Conservation (phyloP, 73 alveolate species). For the Tetrahymena borealis region DNA sequence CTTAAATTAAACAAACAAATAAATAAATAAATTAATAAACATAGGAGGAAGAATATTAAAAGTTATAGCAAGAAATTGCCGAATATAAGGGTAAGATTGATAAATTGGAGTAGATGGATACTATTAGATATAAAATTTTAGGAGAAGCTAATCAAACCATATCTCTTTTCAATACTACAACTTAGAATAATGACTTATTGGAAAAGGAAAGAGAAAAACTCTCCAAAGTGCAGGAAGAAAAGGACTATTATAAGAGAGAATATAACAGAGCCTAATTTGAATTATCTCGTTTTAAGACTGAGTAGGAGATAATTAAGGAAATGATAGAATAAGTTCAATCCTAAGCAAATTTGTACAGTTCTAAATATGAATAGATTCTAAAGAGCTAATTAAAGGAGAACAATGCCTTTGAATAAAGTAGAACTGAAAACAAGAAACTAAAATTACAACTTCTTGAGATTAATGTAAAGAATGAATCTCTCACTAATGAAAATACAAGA, state of each 20-base stretch:
- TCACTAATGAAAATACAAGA: not conserved
- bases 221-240: not conserved
- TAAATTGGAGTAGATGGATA: not conserved
- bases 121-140: not conserved
- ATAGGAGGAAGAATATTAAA: not conserved
- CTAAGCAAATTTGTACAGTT: not conserved
- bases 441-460: not conserved
- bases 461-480: not conserved
- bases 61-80: not conserved
- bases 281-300: not conserved
- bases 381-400: not conserved
- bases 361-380: not conserved
- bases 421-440: not conserved
- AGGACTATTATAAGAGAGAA: not conserved
- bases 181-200: not conserved
- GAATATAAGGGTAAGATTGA: not conserved
- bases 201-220: not conserved
- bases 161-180: not conserved
- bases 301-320: not conserved
- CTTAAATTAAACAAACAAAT: no score
- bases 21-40: not conserved
- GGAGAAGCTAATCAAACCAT: not conserved
- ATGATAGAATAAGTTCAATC: not conserved
- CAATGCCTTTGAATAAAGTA: not conserved
- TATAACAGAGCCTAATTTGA: not conserved